Evolutionary conservation across 2,329 filamentous ascomycete genomes (phyloP).

Genomic region (Cercospora berteroae): DNA sequence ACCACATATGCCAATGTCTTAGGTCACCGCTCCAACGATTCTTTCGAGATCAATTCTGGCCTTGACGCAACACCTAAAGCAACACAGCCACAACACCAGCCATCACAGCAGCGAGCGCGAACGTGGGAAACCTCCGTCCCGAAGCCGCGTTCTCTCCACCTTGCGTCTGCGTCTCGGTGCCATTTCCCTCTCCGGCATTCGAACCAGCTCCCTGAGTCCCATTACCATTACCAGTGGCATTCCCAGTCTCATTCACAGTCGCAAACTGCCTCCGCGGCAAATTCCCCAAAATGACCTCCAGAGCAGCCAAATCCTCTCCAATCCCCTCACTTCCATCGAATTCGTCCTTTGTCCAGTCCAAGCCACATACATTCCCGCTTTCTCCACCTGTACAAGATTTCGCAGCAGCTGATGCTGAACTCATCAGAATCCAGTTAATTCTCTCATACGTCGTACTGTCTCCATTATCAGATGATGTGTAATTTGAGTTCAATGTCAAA

Average conservation of each 20-base stretch:
- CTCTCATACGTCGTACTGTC: constrained; percentile 24
- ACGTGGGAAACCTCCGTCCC: constrained; percentile 91
- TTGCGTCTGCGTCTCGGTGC: not conserved
- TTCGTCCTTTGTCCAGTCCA: constrained; percentile 39
- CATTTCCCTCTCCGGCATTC: not conserved
- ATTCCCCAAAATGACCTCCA: constrained; percentile 49
- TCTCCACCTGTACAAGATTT: constrained; percentile 52
- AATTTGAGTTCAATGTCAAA: constrained; percentile 10
- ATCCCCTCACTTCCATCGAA: constrained; percentile 50
- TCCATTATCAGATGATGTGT: constrained; percentile 36
- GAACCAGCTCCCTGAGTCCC: not conserved
- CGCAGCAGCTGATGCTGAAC: constrained; percentile 55
- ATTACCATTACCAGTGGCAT: not conserved
- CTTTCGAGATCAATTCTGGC: not conserved
- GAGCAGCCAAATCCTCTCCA: constrained; percentile 55
- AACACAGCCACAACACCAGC: not conserved
- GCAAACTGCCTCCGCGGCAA: constrained; percentile 26
- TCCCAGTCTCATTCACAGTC: constrained; percentile 7
- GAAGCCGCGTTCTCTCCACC: constrained; percentile 50
- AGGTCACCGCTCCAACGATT: not conserved
- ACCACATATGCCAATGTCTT: not conserved
- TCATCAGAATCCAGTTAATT: constrained; percentile 25
- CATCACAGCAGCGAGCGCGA: not conserved
- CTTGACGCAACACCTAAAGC: not conserved
- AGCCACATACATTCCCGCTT: constrained; percentile 42